Evolutionary conservation across 2,329 filamentous ascomycete species (phyloP), one percentile per base, ranked within the genome.

Genomic region (Paecilomyces sp.): DNA sequence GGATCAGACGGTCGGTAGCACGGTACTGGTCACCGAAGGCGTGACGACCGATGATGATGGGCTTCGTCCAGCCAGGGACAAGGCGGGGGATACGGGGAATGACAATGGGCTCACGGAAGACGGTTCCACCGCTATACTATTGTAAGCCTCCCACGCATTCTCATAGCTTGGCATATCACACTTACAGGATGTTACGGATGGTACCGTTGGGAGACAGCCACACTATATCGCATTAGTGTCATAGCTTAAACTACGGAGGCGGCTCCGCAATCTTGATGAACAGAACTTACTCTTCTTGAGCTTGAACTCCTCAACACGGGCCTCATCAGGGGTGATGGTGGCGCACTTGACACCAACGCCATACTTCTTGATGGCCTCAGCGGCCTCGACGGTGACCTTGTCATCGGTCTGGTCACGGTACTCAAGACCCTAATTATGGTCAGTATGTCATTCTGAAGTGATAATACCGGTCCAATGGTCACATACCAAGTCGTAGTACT

Each of bases 1-100:
- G 84, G 64, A 92, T 86, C 64, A 97, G 91, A 64, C 84, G 81
- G 82, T 99, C 94, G 80, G 95, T 96, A 68, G 94, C 94, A 64
- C 93, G 89, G 84, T 99, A 99, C 81, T 99, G 94, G 81, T 97
- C 94, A 73, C 94, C 94, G 73, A 97, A 97, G 65, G 94, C 94
- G 79, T 99, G 94, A 77, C 94, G 92, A 68, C 94, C 94, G 75
- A 99, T 97, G 76, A 97, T 94, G 79, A 99, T 99, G 76, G 94
- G 92, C 82, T 97, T 92, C 84, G 95, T 92, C 94, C 94, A 99
- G 78, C 93, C 92, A 55, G 91, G 92, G 57, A 99, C 91, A 60
- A 99, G 87, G 71, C 93, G 90, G 61, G 94, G 94, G 65, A 99
- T 91, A 71, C 88, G 86, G 67, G 90, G 89, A 71, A 99, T 97